Percentiles rank a stretch among this genome's conserved stretches.
Conservation (phyloP, 768 basidiomycete species). For the Tricholoma hemisulphureum region DNA sequence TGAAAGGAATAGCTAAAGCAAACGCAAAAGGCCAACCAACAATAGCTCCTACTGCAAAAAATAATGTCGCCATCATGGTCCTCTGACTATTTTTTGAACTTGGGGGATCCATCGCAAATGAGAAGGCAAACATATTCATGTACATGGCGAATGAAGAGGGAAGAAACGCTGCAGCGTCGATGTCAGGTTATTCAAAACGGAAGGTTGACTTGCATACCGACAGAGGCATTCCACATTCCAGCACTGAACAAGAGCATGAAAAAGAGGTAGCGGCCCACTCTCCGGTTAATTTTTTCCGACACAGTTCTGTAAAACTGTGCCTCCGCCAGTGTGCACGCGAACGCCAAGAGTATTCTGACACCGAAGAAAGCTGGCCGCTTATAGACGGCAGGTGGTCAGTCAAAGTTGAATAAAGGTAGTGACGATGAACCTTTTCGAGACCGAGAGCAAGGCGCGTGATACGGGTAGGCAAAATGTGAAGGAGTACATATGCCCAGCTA, state of each 20-base stretch:
- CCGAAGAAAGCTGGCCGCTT: slow-evolving; percentile 90
- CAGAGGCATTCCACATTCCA: slow-evolving; percentile 93
- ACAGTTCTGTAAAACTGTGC: slow-evolving; percentile 80
- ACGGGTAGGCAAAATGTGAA: slow-evolving; percentile 72
- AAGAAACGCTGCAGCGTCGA: slow-evolving; percentile 65
- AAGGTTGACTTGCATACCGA: slow-evolving; percentile 48
- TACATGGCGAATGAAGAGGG: slow-evolving; percentile 97
- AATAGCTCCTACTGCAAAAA: slow-evolving; percentile 79
- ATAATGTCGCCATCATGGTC: slow-evolving; percentile 62
- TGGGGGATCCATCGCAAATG: slow-evolving; percentile 62
- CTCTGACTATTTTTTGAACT: slow-evolving; percentile 51
- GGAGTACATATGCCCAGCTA: slow-evolving; percentile 89
- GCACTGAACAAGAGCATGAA: slow-evolving; percentile 83
- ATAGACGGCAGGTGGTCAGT: slow-evolving; percentile 12
- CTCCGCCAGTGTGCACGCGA: slow-evolving; percentile 75
- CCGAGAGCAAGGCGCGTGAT: slow-evolving; percentile 51
- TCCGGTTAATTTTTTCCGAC: slow-evolving; percentile 78
- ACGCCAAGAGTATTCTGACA: slow-evolving; percentile 75
- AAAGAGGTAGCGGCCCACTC: slow-evolving; percentile 91
- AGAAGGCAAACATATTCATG: slow-evolving; percentile 73
- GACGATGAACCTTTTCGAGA: slow-evolving; percentile 66
- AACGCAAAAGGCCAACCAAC: slow-evolving; percentile 98
- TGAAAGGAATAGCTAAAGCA: slow-evolving; percentile 82
- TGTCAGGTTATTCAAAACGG: slow-evolving; percentile 8
- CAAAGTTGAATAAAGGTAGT: background rate